Evolutionary conservation across 306 rosid species (phyloP), one percentile per base, ranked within the genome.

Genomic region (Glycine soja): DNA sequence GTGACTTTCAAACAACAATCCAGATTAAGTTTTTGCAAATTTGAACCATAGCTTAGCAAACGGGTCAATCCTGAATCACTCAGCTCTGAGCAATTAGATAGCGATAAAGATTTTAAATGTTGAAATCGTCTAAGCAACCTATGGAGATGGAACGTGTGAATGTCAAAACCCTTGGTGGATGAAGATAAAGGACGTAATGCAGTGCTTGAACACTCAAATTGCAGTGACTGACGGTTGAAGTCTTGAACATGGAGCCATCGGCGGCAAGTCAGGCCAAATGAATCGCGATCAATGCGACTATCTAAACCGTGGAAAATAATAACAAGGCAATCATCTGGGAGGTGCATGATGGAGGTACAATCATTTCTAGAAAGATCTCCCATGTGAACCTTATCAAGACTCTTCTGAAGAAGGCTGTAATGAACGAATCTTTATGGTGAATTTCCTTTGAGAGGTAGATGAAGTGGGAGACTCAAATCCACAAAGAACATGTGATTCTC

Each of bases 181-280:
- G 86, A 74, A 54, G 86, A 76, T 47, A 85, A 75, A 77, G 74
- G 90, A 57, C 34, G 52, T n/a, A 85, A 78, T 61, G 81, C 45
- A 11, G 62, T 66, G 67, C 85, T 71, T 56, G 92, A 91, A 70
- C 90, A 89, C 56, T 74, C 82, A 59, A 89, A 89, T 73, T 89
- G 90, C 71, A 91, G 68, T 56, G 91, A 83, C 11, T 46, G 86
- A 0, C 85, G 84, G 71, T 83, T 87, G 73, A 82, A 72, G 74
- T 92, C 79, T 76, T 90, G 94, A 73, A 92, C 50, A 46, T 76
- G 54, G 52, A 90, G 88, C 90, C 89, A 92, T 14, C 87, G 84
- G 3, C 54, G 89, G 71, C 94, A 90, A 54, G 92, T 90, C 82
- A 90, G 69, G 62, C 94, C 90, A 86, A 92, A 92, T 15, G 97